Base-by-base conservation (phyloP, 129 eudicot species). In the Flaveria trinervia region DNA sequence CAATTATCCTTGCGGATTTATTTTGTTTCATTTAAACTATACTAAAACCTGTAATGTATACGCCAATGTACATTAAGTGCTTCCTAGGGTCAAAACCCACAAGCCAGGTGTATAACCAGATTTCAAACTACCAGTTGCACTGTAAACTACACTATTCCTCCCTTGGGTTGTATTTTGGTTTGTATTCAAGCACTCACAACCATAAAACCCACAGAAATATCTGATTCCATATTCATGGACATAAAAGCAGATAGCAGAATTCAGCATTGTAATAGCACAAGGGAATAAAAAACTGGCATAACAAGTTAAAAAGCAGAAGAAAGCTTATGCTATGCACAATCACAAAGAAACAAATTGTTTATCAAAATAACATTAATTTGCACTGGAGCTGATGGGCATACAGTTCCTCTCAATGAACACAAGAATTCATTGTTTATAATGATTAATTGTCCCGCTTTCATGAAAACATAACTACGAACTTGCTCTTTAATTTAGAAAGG, bases 41-140 rank as follows among this genome's bases (percentile, higher is more conserved):
- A 15, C 44, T 20, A 59, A 43, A 62, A 23, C 16, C 14, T 62
- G 13, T 16, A 75, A 62, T 61, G 10, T 61, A 15, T 23, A 74
- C 10, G 30, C 61, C 28, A 41, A 46, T 7, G 44, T 50, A 52
- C 44, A 22, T 41, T 22, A 39, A 23, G 9, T 23, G 67, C 39
- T 60, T 57, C 41, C 39, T 23, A 25, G 13, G 25, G 67, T 26
- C 67, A 60, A 36, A 25, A 11, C 17, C 67, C 5, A 73, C 78
- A 73, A 57, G 55, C 67, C 69, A 23, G 55, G 43, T 22, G 64
- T 25, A 60, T 59, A 60, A 60, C 70, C 70, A 60, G 15, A 18
- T 55, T 55, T 36, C 54, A 36, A 54, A 36, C 50, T 43, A 12
- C 52, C 76, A 56, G 28, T 56, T 56, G 9, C 62, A 15, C 66